Base-by-base conservation (phyloP, 2,329 filamentous ascomycete species). In the Sarocladium strictum region DNA sequence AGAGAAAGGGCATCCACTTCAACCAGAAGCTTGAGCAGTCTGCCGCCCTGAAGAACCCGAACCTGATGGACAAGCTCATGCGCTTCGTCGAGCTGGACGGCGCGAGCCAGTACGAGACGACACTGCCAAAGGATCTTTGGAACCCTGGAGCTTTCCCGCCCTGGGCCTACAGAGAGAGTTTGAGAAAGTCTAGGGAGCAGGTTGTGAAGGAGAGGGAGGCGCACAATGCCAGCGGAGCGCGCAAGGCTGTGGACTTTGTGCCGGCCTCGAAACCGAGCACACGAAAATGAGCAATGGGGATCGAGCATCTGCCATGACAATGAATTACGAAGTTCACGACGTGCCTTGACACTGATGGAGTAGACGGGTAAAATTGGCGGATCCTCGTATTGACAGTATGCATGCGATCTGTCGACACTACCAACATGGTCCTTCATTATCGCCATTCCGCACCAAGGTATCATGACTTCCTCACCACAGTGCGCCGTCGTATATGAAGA, bases 1-100 rank as follows among this genome's bases (percentile, higher is more conserved):
- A 94, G 72, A 84, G 82, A 63, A 82, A 86, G 58, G 85, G 85
- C 3, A 76, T 85, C 15, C 89, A 94, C 69, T 93, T 93, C 76
- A 92, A 94, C 67, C 76, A 83, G 61, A 85, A 87, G 58, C 74
- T 94, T 9, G 81, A 86, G 33, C 77, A 78, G 55, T 87, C 85
- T 0, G 71, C 80, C 1, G 82, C 86, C 7, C 72, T 92, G 56
- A 80, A 81, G 53, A 93, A 93, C 64, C 89, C 89, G 2, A 81
- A 79, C 40, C 72, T 92, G 53, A 80, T 84, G 68, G 83, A 87
- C 58, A 90, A 89, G 69, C 74, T 93, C 54, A 77, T 90, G 72
- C 77, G 75, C 23, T 92, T 90, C 70, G 84, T 85, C 9, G 73
- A 68, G 21, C 62, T 76, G 47, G 67, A 70, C 33, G 71, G 73